These are phyloP conservation scores for Coemansia sp. DNA, from an alignment of 192 early-diverging fungal genomes.

Conservation along the genomic window DNA sequence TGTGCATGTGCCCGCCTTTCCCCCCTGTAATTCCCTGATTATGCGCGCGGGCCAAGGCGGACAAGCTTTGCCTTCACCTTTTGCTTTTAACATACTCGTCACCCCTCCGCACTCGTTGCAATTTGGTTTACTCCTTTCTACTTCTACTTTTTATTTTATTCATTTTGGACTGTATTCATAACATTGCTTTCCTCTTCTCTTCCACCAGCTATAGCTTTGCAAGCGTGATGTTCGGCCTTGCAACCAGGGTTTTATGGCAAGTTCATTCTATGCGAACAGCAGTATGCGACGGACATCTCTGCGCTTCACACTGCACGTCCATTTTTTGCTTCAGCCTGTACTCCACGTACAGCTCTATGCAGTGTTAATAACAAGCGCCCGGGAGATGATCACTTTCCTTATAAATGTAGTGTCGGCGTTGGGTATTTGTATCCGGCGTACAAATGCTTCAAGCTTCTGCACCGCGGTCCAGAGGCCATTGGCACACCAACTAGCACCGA, in stretches of 20 bases:
- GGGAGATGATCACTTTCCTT: neutral
- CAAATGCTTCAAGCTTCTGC: slow-evolving; percentile 54
- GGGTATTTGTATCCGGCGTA: slow-evolving; percentile 49
- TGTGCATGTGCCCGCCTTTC: neutral
- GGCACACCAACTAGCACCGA: slow-evolving; percentile 11
- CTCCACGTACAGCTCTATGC: neutral
- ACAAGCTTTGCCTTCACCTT: neutral
- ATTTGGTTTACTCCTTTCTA: slow-evolving; percentile 2
- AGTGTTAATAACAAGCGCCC: neutral
- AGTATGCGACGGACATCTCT: neutral
- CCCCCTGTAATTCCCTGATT: too few relatives aligned
- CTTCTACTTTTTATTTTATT: slow-evolving; percentile 10
- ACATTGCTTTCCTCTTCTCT: neutral
- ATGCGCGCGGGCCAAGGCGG: slow-evolving; percentile 19
- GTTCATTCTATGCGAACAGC: neutral
- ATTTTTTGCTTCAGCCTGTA: neutral
- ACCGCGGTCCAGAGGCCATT: slow-evolving; percentile 42
- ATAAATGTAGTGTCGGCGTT: slow-evolving; percentile 31
- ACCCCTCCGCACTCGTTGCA: neutral
- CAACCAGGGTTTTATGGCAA: slow-evolving; percentile 48
- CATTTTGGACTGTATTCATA: slow-evolving; percentile 7
- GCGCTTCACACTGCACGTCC: too few relatives aligned
- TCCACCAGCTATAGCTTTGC: neutral
- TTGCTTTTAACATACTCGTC: slow-evolving; percentile 2
- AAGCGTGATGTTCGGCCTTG: slow-evolving; percentile 38